Evolutionary conservation across 768 basidiomycete genomes (phyloP).

Genomic region (Amanita pallidorosea): DNA sequence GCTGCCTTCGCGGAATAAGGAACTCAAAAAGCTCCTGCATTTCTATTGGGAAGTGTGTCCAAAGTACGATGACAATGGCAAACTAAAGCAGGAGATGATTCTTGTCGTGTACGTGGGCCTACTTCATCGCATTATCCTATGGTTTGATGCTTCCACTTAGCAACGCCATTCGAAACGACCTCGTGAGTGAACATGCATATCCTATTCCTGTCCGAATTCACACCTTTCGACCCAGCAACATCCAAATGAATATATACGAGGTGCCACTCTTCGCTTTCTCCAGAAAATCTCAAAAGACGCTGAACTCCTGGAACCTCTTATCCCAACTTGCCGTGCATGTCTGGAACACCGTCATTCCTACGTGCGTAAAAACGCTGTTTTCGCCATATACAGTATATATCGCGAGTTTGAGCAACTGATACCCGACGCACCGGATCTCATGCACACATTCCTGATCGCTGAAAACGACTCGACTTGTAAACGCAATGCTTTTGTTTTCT

Average conservation of each 20-base stretch:
- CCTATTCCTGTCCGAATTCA: conserved; percentile 5
- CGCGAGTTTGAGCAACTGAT: conserved; percentile 91
- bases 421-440: conserved; percentile 91
- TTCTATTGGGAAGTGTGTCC: conserved; percentile 98
- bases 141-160: conserved; percentile 26
- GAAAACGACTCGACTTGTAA: conserved; percentile 96
- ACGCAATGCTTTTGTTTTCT: conserved; percentile 93
- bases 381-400: conserved; percentile 91
- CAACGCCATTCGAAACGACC: conserved; percentile 95
- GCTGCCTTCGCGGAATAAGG: conserved; percentile 91
- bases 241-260: conserved; percentile 98
- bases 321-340: conserved; percentile 88
- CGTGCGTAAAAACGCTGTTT: conserved; percentile 97
- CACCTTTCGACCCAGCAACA: conserved; percentile 62
- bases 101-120: conserved; percentile 74
- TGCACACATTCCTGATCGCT: conserved; percentile 91
- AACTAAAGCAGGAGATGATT: conserved; percentile 99
- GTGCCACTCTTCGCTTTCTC: conserved; percentile 91
- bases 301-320: conserved; percentile 90
- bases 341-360: conserved; percentile 97
- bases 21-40: conserved; percentile 92
- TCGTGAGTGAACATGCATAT: conserved; percentile 40
- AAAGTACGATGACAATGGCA: conserved; percentile 93
- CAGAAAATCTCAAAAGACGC: conserved; percentile 91
- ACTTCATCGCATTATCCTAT: conserved; percentile 1